Evolutionary conservation across 345 rosid species (phyloP).

Genomic region (Gossypium turneri): DNA sequence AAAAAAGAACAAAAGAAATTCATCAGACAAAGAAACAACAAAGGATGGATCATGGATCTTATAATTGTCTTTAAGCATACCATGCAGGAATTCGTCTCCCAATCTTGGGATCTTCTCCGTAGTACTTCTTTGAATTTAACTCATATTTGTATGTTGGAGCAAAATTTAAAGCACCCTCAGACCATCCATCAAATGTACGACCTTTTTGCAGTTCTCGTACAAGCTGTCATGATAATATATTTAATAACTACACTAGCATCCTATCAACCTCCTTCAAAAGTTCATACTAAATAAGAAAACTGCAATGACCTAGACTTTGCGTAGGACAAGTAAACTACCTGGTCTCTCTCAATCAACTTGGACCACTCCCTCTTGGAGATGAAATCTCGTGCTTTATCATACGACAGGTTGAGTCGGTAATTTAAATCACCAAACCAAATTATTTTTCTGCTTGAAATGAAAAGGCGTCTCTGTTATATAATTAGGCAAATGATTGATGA

Average conservation of each 20-base stretch:
- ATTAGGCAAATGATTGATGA: neutral
- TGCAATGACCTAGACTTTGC: neutral
- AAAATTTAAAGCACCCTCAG: slow-evolving; percentile 64
- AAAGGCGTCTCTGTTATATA: slow-evolving; percentile 4
- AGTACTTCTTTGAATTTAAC: slow-evolving; percentile 63
- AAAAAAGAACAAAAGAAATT: neutral
- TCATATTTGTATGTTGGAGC: slow-evolving; percentile 93
- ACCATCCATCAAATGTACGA: slow-evolving; percentile 81
- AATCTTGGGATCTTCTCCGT: slow-evolving; percentile 62
- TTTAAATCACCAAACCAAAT: slow-evolving; percentile 96
- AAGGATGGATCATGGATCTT: neutral
- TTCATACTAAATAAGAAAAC: neutral
- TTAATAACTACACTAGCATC: slow-evolving; percentile 11
- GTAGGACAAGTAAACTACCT: slow-evolving; percentile 37
- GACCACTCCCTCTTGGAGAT: slow-evolving; percentile 69
- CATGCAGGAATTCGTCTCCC: slow-evolving; percentile 90
- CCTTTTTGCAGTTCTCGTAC: slow-evolving; percentile 63
- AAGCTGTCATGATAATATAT: slow-evolving; percentile 46
- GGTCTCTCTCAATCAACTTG: slow-evolving; percentile 63
- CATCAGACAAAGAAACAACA: slow-evolving; percentile 7
- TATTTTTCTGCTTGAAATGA: slow-evolving; percentile 52
- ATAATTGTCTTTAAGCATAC: slow-evolving; percentile 32
- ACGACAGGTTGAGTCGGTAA: slow-evolving; percentile 73
- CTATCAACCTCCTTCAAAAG: neutral
- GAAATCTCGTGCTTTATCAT: slow-evolving; percentile 59